These are phyloP conservation scores for Perilla frutescens DNA, from an alignment of 257 asterid genomes.

Conservation along the genomic window DNA sequence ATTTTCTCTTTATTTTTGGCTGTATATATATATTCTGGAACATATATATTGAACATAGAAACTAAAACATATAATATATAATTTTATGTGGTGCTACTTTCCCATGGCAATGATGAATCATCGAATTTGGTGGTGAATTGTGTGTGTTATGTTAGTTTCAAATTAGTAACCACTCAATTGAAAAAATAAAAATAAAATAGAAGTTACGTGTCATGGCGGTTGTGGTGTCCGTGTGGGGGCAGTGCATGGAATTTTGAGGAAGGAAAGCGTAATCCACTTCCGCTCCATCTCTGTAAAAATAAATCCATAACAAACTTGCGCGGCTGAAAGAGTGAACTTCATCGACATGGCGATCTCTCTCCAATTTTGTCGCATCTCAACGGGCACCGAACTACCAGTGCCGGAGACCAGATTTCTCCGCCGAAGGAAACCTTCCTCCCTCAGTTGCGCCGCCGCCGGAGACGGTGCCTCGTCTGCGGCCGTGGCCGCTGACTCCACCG, in stretches of 20 bases:
- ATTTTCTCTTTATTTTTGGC: too few species aligned
- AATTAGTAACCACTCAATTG: neutral
- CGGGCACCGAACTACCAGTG: conserved; percentile 52
- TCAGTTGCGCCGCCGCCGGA: conserved; percentile 71
- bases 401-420: conserved; percentile 69
- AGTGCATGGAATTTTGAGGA: neutral
- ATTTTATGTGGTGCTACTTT: neutral
- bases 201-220: neutral
- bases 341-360: conserved; percentile 71
- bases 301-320: neutral
- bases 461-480: conserved; percentile 59
- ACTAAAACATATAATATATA: too few species aligned
- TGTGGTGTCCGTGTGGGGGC: neutral
- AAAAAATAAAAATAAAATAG: too few species aligned
- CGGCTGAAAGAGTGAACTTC: conserved; percentile 21
- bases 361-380: conserved; percentile 65
- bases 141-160: too few species aligned
- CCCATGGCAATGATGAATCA: neutral
- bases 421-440: conserved; percentile 48
- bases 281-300: neutral
- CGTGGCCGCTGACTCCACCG: conserved; percentile 41
- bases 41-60: too few species aligned
- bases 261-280: neutral
- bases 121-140: neutral
- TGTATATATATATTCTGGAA: too few species aligned